Conservation (phyloP, 1,284 basidiomycete genomes). For the Inonotus hispidus region DNA sequence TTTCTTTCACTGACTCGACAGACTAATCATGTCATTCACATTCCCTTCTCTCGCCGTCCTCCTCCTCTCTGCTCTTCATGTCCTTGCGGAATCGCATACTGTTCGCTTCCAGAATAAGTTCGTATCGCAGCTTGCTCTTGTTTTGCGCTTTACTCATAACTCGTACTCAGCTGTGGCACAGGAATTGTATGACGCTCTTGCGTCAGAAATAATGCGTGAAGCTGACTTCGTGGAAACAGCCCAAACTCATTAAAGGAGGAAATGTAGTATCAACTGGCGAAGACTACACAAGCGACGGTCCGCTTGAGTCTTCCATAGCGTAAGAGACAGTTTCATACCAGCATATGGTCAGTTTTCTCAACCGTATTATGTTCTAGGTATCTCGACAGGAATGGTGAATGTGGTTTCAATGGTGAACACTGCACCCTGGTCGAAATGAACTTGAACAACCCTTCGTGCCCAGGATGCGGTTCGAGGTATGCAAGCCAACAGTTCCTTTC, state of each 20-base stretch:
- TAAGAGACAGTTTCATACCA: slow-evolving; percentile 20
- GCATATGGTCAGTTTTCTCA: background rate
- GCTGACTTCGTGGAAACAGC: slow-evolving; percentile 23
- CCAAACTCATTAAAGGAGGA: slow-evolving; percentile 30
- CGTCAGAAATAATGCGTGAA: background rate
- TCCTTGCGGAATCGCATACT: slow-evolving; percentile 33
- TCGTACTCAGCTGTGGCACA: slow-evolving; percentile 27
- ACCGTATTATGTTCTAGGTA: slow-evolving; percentile 16
- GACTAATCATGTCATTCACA: slow-evolving; percentile 27
- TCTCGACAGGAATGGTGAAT: slow-evolving; percentile 27
- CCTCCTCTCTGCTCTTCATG: slow-evolving; percentile 24
- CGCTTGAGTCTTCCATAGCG: slow-evolving; percentile 31
- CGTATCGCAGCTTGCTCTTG: slow-evolving; percentile 13
- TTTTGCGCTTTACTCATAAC: background rate
- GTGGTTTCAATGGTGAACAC: slow-evolving; percentile 37
- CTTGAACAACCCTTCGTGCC: slow-evolving; percentile 34
- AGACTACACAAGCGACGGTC: slow-evolving; percentile 29
- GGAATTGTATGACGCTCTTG: slow-evolving; percentile 30
- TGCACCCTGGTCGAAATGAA: slow-evolving; percentile 40
- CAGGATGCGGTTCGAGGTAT: slow-evolving; percentile 34
- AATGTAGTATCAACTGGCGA: slow-evolving; percentile 30
- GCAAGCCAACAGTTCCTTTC: background rate
- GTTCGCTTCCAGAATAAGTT: slow-evolving; percentile 34
- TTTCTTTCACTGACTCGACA: slow-evolving; percentile 2
- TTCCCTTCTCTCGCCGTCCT: slow-evolving; percentile 26